phyloP scores from a whole-genome alignment of 305 asterid species.

The Rubia tinctorum region DNA sequence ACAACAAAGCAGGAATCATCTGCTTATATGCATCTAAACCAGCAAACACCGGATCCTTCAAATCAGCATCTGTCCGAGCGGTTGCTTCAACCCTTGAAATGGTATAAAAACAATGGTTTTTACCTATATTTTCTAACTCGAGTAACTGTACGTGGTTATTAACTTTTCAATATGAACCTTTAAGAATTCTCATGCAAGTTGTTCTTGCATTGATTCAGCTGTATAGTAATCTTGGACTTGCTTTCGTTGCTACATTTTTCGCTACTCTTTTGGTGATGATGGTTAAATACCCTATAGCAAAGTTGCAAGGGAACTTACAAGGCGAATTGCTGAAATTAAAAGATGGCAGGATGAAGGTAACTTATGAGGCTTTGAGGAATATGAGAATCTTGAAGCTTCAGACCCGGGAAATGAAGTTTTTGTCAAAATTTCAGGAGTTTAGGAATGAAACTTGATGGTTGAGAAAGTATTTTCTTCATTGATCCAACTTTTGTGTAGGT shows the following conservation, averaged over 20 bases:
- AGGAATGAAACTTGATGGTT: constrained; percentile 72
- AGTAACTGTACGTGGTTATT: not conserved
- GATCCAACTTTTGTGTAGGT: constrained; percentile 71
- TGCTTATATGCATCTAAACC: too few species aligned
- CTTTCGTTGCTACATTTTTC: constrained; percentile 27
- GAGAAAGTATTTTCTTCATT: constrained; percentile 56
- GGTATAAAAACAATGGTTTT: constrained; percentile 29
- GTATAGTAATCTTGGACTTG: too few species aligned
- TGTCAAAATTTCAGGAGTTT: constrained; percentile 47
- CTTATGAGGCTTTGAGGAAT: constrained; percentile 70
- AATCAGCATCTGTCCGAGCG: constrained; percentile 46
- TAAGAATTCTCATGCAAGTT: too few species aligned
- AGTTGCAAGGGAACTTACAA: constrained; percentile 57
- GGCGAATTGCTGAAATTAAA: constrained; percentile 62
- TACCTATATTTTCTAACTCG: not conserved
- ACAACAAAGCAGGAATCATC: too few species aligned
- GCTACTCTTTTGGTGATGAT: constrained; percentile 67
- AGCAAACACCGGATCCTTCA: constrained; percentile 45
- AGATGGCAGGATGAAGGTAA: constrained; percentile 77
- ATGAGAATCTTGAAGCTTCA: constrained; percentile 87
- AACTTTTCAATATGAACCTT: not conserved
- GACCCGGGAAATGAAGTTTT: constrained; percentile 82
- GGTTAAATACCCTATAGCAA: constrained; percentile 58
- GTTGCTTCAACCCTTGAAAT: constrained; percentile 44
- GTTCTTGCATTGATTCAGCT: too few species aligned